Evolutionary conservation across 2,329 filamentous ascomycete genomes (phyloP), one percentile per base, ranked within the genome.

Genomic region (Teratosphaeria viscida): DNA sequence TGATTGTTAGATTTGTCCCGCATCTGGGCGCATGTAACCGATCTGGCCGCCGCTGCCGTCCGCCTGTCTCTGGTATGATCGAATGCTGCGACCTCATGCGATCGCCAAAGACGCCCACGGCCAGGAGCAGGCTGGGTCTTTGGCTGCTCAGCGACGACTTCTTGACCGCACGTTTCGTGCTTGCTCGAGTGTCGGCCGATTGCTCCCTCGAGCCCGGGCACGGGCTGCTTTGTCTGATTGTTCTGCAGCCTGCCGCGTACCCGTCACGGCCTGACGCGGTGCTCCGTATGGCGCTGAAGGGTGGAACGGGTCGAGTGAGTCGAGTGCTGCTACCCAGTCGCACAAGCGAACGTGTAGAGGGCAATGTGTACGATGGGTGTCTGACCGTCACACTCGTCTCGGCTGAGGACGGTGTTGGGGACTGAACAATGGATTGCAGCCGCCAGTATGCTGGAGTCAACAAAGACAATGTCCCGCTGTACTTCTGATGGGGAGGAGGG

Each of bases 21-120:
- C 76, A 78, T 78, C 37, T 69, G 71, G 67, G 64, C 69, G 64
- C 68, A 70, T 61, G 56, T 61, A 63, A 16, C 53, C 53, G 53
- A 32, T 32, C 53, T 54, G 53, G 60, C 61, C 60, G 59, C 54
- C 27, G 10, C 19, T 55, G 16, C 52, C 60, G 29, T 35, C 53
- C 56, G 54, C 37, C 39, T 54, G 61, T 57, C 55, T 72, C 62
- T 57, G 39, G 14, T 43, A 32, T n/a, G 14, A 19, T 23, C 32
- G 27, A 27, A 19, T 43, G 6, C 55, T 49, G 43, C 43, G 43
- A 49, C 53, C 53, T 29, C 53, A 54, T 54, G 12, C 53, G 34
- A 37, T 26, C 16, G 27, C 53, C 27, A 6, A 16, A 14, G 16
- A 8, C 19, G 43, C 11, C 10, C 19, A 54, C 1, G 12, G 27